Evolutionary conservation across 2,329 filamentous ascomycete genomes (phyloP).

Genomic region (Fusarium sp.): DNA sequence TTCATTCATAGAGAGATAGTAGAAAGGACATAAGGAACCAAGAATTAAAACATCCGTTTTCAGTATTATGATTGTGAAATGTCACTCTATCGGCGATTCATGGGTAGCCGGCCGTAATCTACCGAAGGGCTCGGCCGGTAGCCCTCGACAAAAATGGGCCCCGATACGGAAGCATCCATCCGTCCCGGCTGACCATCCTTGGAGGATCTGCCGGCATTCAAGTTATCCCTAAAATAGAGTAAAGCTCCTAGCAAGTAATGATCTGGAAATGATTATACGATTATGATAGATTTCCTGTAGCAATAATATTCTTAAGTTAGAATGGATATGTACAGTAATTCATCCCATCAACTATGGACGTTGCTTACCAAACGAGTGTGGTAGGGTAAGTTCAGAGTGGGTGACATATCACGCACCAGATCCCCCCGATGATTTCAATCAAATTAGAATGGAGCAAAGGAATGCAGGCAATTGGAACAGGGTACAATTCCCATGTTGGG

Average conservation of each 20-base stretch:
- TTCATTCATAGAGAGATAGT: constrained; percentile 18
- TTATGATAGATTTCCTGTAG: background rate
- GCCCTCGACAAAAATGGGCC: constrained; percentile 30
- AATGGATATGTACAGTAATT: background rate
- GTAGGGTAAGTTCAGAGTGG: constrained; percentile 13
- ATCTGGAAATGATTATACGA: background rate
- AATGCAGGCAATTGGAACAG: background rate
- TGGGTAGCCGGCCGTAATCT: background rate
- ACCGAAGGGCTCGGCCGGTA: constrained; percentile 6
- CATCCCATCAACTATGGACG: constrained; percentile 6
- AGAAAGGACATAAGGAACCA: constrained; percentile 2
- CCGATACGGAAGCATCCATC: constrained; percentile 35
- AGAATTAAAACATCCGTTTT: background rate
- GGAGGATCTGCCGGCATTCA: background rate
- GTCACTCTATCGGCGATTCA: background rate
- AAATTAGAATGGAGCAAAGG: constrained; percentile 2
- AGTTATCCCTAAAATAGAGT: background rate
- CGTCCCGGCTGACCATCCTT: constrained; percentile 14
- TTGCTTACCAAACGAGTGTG: background rate
- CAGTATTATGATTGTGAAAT: background rate
- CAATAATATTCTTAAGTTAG: background rate
- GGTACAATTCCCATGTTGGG: constrained; percentile 6
- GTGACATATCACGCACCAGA: constrained; percentile 7
- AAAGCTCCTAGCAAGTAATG: background rate
- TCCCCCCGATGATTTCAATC: constrained; percentile 17